Percentiles rank a stretch among this genome's conserved stretches.
Evolutionary conservation across 1,139 yeast genomes (phyloP).

Genomic region (Diutina pseudorugosa): DNA sequence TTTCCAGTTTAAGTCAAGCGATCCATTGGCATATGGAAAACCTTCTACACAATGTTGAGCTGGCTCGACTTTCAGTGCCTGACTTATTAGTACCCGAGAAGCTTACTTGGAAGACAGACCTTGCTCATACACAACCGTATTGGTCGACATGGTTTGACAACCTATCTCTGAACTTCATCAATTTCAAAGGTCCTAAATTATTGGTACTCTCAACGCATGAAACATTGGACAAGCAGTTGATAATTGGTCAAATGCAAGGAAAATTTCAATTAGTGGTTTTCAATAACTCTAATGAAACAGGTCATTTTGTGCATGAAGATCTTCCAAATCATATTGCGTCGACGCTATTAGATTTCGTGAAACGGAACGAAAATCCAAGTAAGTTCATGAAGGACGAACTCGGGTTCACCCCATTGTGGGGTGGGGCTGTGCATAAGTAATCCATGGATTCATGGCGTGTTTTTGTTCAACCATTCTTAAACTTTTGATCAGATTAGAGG

Average conservation of each 20-base stretch:
- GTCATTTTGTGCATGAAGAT: slow-evolving; percentile 93
- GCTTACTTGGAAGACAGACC: slow-evolving; percentile 51
- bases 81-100: slow-evolving; percentile 28
- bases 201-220: slow-evolving; percentile 86
- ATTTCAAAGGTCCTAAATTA: slow-evolving; percentile 40
- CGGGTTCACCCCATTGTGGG: slow-evolving; percentile 39
- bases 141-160: slow-evolving; percentile 81
- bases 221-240: slow-evolving; percentile 68
- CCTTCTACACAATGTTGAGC: slow-evolving; percentile 40
- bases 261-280: slow-evolving; percentile 83
- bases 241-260: slow-evolving; percentile 96
- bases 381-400: slow-evolving; percentile 25
- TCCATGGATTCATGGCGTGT: too few relatives aligned
- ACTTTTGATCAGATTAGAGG: too few relatives aligned
- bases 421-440: slow-evolving; percentile 28
- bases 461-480: too few relatives aligned
- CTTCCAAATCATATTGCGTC: slow-evolving; percentile 56
- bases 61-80: slow-evolving; percentile 75
- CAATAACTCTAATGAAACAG: slow-evolving; percentile 44
- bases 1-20: slow-evolving; percentile 42
- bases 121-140: slow-evolving; percentile 44
- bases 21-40: slow-evolving; percentile 70
- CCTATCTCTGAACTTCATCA: slow-evolving; percentile 47
- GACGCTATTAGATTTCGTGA: slow-evolving; percentile 37
- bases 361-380: slow-evolving; percentile 27